Base-by-base conservation (phyloP, 2,329 filamentous ascomycete species). In the Fusarium sp. region DNA sequence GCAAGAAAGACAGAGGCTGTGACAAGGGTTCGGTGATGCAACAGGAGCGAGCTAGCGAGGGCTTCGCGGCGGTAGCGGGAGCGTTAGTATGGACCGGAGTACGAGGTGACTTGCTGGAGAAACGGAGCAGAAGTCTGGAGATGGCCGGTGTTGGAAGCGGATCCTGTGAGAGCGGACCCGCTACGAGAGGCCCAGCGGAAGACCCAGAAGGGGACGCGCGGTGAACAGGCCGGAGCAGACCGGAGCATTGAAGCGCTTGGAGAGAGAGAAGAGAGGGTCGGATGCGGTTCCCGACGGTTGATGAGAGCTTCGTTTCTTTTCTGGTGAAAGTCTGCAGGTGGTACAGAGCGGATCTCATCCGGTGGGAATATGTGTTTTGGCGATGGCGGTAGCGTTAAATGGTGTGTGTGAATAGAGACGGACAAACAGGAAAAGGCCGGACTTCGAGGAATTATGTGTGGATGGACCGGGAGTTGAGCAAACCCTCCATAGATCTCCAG, bases 171-270 rank as follows among this genome's bases (percentile, higher is more conserved):
- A 64, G 67, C 62, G 73, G 73, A 69, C 65, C 72, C 72, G 72
- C 72, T 75, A 57, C 57, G 56, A 50, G 60, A 75, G 66, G 72
- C 63, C 73, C 62, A 68, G 69, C 69, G 72, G 72, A 75, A 67
- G 72, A 67, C 63, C 65, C 65, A 70, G 35, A 68, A 52, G 58
- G 52, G 43, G 52, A 71, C 60, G 52, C 65, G 71, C 69, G 75
- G 75, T 76, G 67, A 68, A 70, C 56, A 65, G 57, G 64, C 68
- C 76, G 76, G 76, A 78, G 70, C 68, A 69, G 67, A 71, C 76
- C 76, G 76, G 76, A 71, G 60, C 66, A 64, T 63, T 22, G 35
- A 58, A 68, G 45, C 64, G 66, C 59, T 56, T 45, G 22, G 60
- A 65, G 62, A 18, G 43, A 64, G 66, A 31, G 48, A 31, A 31